Base-by-base conservation (phyloP, 495 filamentous ascomycete species). In the Aspergillus diversus region DNA sequence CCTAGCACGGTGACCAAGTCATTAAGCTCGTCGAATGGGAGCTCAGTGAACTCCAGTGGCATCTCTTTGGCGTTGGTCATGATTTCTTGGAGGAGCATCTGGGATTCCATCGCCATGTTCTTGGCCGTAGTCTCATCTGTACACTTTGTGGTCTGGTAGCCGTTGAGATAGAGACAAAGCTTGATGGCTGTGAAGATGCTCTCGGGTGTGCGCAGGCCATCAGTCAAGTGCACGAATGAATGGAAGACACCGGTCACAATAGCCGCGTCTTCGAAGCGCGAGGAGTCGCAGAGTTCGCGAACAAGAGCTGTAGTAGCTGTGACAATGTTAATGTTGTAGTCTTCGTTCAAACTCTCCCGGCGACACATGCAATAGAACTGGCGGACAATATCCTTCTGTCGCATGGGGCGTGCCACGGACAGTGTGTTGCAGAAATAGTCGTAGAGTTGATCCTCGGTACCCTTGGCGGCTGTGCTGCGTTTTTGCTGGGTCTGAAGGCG, bases 1-100 rank as follows among this genome's bases (percentile, higher is more conserved):
- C 85, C 86, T 1, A 89, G 74, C 0, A 88, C 73, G 2, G 80
- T 80, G 53, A 85, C 77, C 1, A 88, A 77, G 12, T 83, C 80
- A 60, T 82, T 82, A 3, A 88, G 70, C 49, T 86, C 81, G 42
- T 73, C 65, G 65, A 84, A 81, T 3, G 74, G 75, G 15, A 88
- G 66, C 12, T 82, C 75, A 12, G 83, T 73, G 59, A 88, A 83
- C 32, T 84, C 77, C 51, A 87, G 73, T 4, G 80, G 78, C 31
- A 81, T 69, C 7, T 79, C 71, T 47, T 79, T 81, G 35, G 82
- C 80, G 0, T 80, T 74, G 5, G 75, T 66, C 59, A 88, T 79
- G 16, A 84, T 77, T 47, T 83, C 81, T 27, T 75, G 76, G 0
- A 85, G 80, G 21, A 88, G 80, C 43, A 75, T 73, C 55, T 80